Percentiles rank a stretch among this genome's conserved stretches.
Conservation (phyloP, 2,329 filamentous ascomycete genomes). For the Mariannaea sp. region DNA sequence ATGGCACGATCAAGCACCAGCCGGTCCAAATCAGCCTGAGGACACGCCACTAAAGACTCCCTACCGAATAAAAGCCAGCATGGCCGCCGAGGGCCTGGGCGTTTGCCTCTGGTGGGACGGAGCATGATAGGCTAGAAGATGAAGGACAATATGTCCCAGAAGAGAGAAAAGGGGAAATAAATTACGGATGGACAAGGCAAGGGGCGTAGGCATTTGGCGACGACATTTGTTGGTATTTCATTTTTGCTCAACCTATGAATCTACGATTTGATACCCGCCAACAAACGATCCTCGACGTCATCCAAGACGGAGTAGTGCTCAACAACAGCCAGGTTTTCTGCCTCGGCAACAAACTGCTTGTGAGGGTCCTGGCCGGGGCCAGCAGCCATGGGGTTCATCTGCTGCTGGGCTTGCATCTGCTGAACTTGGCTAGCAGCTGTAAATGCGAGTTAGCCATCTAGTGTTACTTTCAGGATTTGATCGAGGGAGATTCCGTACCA, state of each 20-base stretch:
- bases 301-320: conserved; percentile 93
- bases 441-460: background rate
- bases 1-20: conserved; percentile 87
- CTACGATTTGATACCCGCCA: conserved; percentile 57
- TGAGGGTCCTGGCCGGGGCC: conserved; percentile 92
- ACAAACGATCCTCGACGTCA: conserved; percentile 81
- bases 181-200: conserved; percentile 1
- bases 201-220: conserved; percentile 24
- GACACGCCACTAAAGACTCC: conserved; percentile 67
- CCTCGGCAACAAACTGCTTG: conserved; percentile 91
- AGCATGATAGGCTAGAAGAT: conserved; percentile 27
- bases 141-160: conserved; percentile 10
- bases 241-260: conserved; percentile 40
- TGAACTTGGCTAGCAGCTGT: conserved; percentile 89
- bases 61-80: conserved; percentile 70
- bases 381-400: conserved; percentile 63
- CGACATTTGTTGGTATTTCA: conserved; percentile 33
- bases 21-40: conserved; percentile 66
- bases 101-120: conserved; percentile 68
- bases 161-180: background rate
- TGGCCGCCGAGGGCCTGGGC: conserved; percentile 66
- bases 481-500: conserved; percentile 58
- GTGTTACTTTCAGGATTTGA: conserved; percentile 11
- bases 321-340: conserved; percentile 93
- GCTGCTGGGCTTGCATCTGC: conserved; percentile 39